Percentiles rank a stretch among this genome's conserved stretches.
Conservation (phyloP, 208 protist species). For the Trichomonas vaginalis region DNA sequence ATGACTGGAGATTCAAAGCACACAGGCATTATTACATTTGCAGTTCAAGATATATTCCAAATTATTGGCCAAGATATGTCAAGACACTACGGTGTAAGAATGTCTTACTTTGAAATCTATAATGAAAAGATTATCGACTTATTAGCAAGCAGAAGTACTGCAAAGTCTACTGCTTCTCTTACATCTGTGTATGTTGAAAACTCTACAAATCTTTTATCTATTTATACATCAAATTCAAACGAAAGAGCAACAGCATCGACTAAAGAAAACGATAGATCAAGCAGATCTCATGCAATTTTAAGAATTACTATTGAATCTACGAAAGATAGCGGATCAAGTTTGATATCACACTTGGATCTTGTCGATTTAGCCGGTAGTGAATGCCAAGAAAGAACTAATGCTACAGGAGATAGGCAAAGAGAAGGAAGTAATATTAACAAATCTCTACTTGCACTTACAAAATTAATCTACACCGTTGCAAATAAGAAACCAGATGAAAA, state of each 20-base stretch:
- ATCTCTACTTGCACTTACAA: slow-evolving; percentile 48
- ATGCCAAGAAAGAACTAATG: slow-evolving; percentile 20
- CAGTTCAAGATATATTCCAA: slow-evolving; percentile 18
- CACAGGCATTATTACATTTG: slow-evolving; percentile 16
- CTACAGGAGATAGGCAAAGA: slow-evolving; percentile 24
- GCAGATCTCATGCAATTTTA: slow-evolving; percentile 11
- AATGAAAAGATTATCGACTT: slow-evolving; percentile 43
- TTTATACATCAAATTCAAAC: neutral
- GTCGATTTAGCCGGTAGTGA: slow-evolving; percentile 33
- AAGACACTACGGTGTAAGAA: slow-evolving; percentile 20
- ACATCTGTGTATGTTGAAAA: neutral
- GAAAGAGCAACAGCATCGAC: slow-evolving; percentile 9
- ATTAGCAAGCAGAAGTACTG: slow-evolving; percentile 17
- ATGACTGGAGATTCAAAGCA: slow-evolving; percentile 11
- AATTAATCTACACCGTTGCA: slow-evolving; percentile 20
- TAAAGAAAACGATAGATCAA: neutral
- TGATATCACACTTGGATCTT: slow-evolving; percentile 26
- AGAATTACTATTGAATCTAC: neutral
- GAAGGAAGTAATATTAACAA: slow-evolving; percentile 48
- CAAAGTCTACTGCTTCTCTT: neutral
- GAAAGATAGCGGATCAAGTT: neutral
- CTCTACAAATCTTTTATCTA: neutral
- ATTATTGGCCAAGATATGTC: neutral
- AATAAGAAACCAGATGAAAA: neutral
- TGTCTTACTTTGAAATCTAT: slow-evolving; percentile 44